Conservation (phyloP, 2,329 filamentous ascomycete genomes). For the Pestalotiopsis sp. region DNA sequence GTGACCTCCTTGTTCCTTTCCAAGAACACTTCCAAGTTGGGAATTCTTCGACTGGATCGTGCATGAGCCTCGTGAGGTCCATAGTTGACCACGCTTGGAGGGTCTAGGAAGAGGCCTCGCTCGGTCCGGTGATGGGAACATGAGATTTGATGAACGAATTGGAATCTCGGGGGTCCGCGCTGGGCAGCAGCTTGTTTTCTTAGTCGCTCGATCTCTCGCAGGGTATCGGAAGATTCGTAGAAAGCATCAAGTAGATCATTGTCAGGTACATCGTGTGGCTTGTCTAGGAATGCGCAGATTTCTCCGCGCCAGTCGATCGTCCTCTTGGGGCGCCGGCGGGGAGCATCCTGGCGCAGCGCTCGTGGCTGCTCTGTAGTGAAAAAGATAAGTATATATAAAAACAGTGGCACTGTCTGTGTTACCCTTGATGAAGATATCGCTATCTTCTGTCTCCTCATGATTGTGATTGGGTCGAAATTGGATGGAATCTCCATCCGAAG, state of each 20-base stretch:
- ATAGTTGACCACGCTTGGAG: background rate
- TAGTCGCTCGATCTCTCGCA: background rate
- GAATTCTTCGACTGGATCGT: background rate
- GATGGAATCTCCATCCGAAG: too few species aligned
- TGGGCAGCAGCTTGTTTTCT: background rate
- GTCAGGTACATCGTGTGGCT: background rate
- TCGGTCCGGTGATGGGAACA: background rate
- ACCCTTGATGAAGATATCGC: background rate
- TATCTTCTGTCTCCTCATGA: too few species aligned
- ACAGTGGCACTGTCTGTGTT: background rate
- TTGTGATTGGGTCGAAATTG: too few species aligned
- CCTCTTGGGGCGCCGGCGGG: background rate
- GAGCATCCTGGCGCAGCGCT: background rate
- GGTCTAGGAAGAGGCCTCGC: background rate
- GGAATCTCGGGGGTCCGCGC: background rate
- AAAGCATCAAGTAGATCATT: background rate
- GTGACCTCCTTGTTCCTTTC: background rate
- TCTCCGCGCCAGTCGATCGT: background rate
- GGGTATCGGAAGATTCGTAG: background rate
- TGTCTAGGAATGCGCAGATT: background rate
- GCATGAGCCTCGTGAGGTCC: background rate
- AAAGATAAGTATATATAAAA: background rate
- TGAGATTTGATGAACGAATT: background rate
- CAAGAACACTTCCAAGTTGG: background rate
- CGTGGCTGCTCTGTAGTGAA: background rate